A percentile compares a stretch with the other conserved stretches of the same genome.
Evolutionary conservation across 352 stramenopile genomes (phyloP).

Genomic region (Phytophthora quininea): DNA sequence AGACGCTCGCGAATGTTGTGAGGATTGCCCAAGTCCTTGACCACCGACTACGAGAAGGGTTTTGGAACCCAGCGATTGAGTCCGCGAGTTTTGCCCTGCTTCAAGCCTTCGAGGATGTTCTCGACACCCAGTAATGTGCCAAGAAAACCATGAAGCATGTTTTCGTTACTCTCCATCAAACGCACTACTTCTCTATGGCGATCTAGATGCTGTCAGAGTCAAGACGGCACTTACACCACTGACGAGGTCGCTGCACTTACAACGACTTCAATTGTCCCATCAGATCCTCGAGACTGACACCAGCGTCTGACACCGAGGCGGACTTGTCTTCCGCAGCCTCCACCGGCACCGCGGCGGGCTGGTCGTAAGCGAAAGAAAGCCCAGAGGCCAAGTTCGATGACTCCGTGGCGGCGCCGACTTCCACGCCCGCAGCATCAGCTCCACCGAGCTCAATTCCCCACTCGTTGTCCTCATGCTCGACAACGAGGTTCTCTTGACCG

Average conservation of each 20-base stretch:
- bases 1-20: conserved; percentile 42
- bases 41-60: conserved; percentile 42
- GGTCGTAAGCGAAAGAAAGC: conserved; percentile 69
- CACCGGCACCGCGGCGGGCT: conserved; percentile 16
- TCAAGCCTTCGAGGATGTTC: conserved; percentile 43
- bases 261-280: conserved; percentile 83
- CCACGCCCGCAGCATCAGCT: conserved; percentile 18
- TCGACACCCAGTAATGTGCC: conserved; percentile 31
- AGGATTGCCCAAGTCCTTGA: conserved; percentile 46
- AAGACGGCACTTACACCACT: not conserved
- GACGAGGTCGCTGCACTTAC: conserved; percentile 27
- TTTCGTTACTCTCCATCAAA: conserved; percentile 25
- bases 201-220: not conserved
- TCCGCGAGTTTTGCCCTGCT: conserved; percentile 45
- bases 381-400: conserved; percentile 47
- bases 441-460: conserved; percentile 85
- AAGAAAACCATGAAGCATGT: conserved; percentile 5
- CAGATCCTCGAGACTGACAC: conserved; percentile 77
- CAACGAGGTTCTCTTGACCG: conserved; percentile 44
- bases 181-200: conserved; percentile 6
- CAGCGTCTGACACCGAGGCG: conserved; percentile 27
- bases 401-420: conserved; percentile 7
- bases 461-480: conserved; percentile 83
- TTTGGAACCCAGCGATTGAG: conserved; percentile 47
- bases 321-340: conserved; percentile 27